Percentiles rank a stretch among this genome's conserved stretches.
Evolutionary conservation across 306 rosid species (phyloP).

Genomic region (Cucurbita maxima): DNA sequence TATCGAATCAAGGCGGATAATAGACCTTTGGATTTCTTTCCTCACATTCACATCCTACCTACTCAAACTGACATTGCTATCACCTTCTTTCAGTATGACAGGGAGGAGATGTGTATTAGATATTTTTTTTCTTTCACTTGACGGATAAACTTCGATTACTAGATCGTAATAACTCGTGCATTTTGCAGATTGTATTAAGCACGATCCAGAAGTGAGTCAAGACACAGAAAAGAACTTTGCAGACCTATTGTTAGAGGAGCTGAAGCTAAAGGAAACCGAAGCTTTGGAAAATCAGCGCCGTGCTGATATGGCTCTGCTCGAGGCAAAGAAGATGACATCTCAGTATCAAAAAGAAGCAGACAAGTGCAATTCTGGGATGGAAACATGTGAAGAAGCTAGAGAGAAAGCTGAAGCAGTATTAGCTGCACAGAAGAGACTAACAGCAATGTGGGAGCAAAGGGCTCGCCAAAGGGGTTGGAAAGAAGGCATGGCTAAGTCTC

Average conservation of each 20-base stretch:
- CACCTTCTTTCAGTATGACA: not conserved
- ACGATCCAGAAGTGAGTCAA: slow-evolving; percentile 68
- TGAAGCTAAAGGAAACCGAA: slow-evolving; percentile 64
- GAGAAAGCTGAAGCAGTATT: slow-evolving; percentile 73
- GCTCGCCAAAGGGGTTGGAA: slow-evolving; percentile 98
- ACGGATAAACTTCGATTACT: not conserved
- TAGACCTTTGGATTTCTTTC: not conserved
- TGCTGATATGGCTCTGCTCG: slow-evolving; percentile 86
- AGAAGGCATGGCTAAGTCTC: slow-evolving; percentile 57
- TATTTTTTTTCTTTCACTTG: not conserved
- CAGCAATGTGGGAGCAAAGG: slow-evolving; percentile 77
- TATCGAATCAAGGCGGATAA: not conserved
- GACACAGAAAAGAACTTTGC: slow-evolving; percentile 84
- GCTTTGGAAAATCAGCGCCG: slow-evolving; percentile 60
- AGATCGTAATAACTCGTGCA: not conserved
- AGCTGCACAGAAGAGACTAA: slow-evolving; percentile 51
- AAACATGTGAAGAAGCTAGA: slow-evolving; percentile 89
- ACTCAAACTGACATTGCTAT: not conserved
- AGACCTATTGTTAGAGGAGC: slow-evolving; percentile 76
- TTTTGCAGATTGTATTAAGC: slow-evolving; percentile 77
- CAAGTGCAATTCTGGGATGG: slow-evolving; percentile 99
- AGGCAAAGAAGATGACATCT: slow-evolving; percentile 91
- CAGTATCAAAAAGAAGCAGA: slow-evolving; percentile 97
- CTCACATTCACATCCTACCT: not conserved
- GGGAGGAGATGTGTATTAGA: not conserved